These are phyloP conservation scores for Penicillium sp. DNA, from an alignment of 2,329 filamentous ascomycete genomes.

Conservation along the genomic window DNA sequence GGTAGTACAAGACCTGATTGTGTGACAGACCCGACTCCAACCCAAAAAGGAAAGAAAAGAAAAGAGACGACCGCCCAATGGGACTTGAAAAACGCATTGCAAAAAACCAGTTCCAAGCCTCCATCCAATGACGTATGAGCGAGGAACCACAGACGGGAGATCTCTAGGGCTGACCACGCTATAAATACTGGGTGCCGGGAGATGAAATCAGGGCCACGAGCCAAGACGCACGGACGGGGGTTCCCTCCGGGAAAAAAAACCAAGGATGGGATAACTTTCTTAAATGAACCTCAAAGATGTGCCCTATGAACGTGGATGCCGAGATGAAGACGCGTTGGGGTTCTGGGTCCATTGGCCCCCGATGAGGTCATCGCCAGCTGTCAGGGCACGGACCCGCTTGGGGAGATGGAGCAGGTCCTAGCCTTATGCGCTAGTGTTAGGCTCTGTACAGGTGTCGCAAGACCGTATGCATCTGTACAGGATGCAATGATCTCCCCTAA, in stretches of 20 bases:
- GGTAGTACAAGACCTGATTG: conserved; percentile 4
- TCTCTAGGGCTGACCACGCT: neutral
- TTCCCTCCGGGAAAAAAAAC: neutral
- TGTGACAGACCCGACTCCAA: conserved; percentile 1
- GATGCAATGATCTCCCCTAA: neutral
- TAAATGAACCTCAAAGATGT: neutral
- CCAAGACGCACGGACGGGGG: neutral
- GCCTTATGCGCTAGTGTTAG: neutral
- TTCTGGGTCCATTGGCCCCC: neutral
- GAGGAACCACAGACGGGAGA: neutral
- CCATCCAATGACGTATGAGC: neutral
- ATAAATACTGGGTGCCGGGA: neutral
- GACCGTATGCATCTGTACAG: neutral
- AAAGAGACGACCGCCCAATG: neutral
- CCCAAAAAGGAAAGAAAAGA: neutral
- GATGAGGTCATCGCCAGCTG: conserved; percentile 21
- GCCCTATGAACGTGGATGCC: neutral
- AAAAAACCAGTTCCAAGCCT: neutral
- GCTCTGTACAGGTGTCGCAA: neutral
- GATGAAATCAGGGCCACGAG: neutral
- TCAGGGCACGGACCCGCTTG: conserved; percentile 10
- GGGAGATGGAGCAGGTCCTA: neutral
- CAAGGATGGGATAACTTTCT: neutral
- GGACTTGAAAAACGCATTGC: neutral
- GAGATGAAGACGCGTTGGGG: neutral